Evolutionary conservation across 2,329 filamentous ascomycete species (phyloP), one percentile per base, ranked within the genome.

Genomic region (Lachnellula hyalina): DNA sequence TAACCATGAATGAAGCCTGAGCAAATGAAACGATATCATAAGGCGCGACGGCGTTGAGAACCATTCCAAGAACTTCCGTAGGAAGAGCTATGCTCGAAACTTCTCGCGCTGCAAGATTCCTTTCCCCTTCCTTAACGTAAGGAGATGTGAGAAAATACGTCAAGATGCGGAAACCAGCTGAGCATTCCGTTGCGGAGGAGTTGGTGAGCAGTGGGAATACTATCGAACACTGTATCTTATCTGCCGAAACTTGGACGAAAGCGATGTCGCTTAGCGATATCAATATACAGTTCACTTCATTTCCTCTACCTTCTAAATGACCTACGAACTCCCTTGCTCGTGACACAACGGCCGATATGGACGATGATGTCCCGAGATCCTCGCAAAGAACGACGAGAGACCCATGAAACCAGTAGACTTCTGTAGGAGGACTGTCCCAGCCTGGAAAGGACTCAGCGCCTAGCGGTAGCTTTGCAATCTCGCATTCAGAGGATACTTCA

Each of bases 381-480:
- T 53, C 45, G 38, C 46, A 52, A 52, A 56, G 54, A 49, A 52
- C 44, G 45, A 53, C 36, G 15, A 56, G 49, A 49, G 17, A 53
- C 38, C 50, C 40, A 52, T 56, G 54, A 45, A 56, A 56, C 45
- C 50, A 56, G 45, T 56, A 52, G 32, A 52, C 32, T 49, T 56
- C 45, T 52, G 44, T 45, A 49, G 45, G 45, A 45, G 45, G 54
- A 52, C 45, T 49, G 21, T 56, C 46, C 49, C 50, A 56, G 36
- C 21, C 32, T 41, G 51, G 51, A 34, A 47, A 41, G 9, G 44
- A 34, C 44, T 48, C 49, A 45, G 49, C 38, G 25, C 40, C 49
- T 14, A 51, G 49, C 40, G 17, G 40, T 32, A 51, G 44, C 44
- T 28, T 46, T 53, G 48, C 35, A 1, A 70, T 51, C 34, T 51